Evolutionary conservation across 441 rosid genomes (phyloP), one percentile per base, ranked within the genome.

Genomic region (Rhodomyrtus psidioides): DNA sequence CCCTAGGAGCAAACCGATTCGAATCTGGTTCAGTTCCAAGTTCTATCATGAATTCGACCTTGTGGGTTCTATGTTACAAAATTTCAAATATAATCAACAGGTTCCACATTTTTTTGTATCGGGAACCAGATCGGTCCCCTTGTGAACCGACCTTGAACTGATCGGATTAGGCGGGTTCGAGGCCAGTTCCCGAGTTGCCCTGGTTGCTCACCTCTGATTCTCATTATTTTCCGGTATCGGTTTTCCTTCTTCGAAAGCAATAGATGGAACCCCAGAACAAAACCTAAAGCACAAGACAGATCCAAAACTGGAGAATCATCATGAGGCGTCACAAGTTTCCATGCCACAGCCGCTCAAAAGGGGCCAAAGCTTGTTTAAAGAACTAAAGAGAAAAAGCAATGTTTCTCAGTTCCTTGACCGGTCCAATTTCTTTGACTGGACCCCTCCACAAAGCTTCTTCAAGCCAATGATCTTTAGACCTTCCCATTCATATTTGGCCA

Each of bases 11-110:
- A 28, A 60, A 60, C 24, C 9, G 0, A 0, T 62, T 62, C 6
- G 7, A 28, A 28, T 28, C 0, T 0, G 6, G 23, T 28, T 62
- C 12, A 2, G 1, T 62, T 62, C 7, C 4, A 34, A 65, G 26
- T 65, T 65, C 46, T 19, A 34, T 12, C 4, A 1, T 19, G 42
- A 19, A 34, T 10, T 9, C 0, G 46, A 7, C 76, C 46, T 19
- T 34, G 49, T 0, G 10, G 8, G 24, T 65, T 65, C 7, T 7
- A 65, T 65, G n/a, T 34, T 65, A 12, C 26, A 65, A 3, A 12
- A 34, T 65, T 0, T 17, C 5, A 0, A 1, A 6, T 19, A 34
- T 21, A 65, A 8, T 1, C 3, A 0, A 6, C 0, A 1, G 49
- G 8, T 10, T 70, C 6, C 26, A n/a, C 15, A 0, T 2, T 70